Evolutionary conservation across 305 asterid species (phyloP), one percentile per base, ranked within the genome.

Genomic region (Rubia peregrina): DNA sequence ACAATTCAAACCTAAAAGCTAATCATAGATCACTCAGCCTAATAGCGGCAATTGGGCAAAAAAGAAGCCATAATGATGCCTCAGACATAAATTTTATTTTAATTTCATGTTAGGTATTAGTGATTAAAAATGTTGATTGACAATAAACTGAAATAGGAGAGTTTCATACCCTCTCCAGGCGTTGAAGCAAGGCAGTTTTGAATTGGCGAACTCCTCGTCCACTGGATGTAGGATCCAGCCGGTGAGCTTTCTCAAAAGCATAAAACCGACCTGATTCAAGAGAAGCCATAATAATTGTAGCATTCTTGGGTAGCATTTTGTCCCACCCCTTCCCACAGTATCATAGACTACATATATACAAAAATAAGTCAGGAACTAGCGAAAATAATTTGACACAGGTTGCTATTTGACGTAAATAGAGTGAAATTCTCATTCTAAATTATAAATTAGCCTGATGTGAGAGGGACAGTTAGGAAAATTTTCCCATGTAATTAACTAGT

Each of bases 201-300:
- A 94, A 94, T 73, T 94, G 98, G 51, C 98, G 98, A 82, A 94
- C 98, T 65, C 99, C 99, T 79, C 97, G 92, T 71, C 99, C 99
- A 75, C 96, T 91, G 71, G 99, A 94, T 71, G 91, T 89, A 75
- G 96, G 97, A 86, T 94, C 99, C 55, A 94, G 78, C 60, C 96
- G 85, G 70, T 94, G 99, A 69, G 99, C 97, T 84, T 91, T 94
- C 86, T 94, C 99, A 71, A 94, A 94, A 68, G 99, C 99, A 63
- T 89, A 94, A 76, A 94, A 94, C 69, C 99, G 97, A 77, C 99
- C 99, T 94, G 86, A 80, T 71, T 77, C 80, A 71, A 74, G 9
- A 22, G 60, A 42, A 19, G 24, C n/a, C 44, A 60, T 71, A 42
- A 12, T 17, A 44, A 22, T 24, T 22, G 67, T 22, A 59, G 49